Percentiles rank a stretch among this genome's conserved stretches.
phyloP scores from a whole-genome alignment of 2,329 filamentous ascomycete species.

The Macrophomina pseudophaseolina region DNA sequence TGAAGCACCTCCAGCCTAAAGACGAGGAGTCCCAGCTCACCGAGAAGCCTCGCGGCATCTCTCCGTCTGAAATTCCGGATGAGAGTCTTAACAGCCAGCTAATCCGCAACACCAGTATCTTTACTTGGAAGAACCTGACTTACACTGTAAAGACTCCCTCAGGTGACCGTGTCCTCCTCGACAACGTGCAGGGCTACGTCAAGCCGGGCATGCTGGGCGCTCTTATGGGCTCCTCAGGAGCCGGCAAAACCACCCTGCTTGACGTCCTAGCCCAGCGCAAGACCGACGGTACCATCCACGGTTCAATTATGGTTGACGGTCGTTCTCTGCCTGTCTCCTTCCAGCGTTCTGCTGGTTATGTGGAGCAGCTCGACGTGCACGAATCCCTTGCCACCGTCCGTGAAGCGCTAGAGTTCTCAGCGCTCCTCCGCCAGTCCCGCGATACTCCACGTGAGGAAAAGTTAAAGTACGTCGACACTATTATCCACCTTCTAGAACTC shows the following conservation, averaged over 20 bases:
- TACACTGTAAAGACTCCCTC: conserved; percentile 59
- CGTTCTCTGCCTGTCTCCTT: conserved; percentile 19
- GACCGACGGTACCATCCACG: conserved; percentile 44
- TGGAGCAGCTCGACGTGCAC: conserved; percentile 65
- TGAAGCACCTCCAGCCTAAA: too few relatives aligned
- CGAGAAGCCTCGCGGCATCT: too few relatives aligned
- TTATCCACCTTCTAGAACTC: conserved; percentile 64
- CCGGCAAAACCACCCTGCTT: conserved; percentile 46
- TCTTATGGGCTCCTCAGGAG: conserved; percentile 44
- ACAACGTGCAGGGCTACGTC: conserved; percentile 60
- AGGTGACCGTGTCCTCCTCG: conserved; percentile 56
- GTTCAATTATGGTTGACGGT: conserved; percentile 46
- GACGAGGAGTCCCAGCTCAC: too few relatives aligned
- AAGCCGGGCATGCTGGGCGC: conserved; percentile 61
- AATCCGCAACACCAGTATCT: conserved; percentile 68
- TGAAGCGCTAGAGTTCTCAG: conserved; percentile 65
- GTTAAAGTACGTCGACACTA: conserved; percentile 63
- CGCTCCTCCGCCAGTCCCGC: conserved; percentile 61
- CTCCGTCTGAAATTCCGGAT: not conserved
- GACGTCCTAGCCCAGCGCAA: conserved; percentile 43
- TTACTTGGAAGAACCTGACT: conserved; percentile 64
- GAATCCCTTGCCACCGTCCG: conserved; percentile 63
- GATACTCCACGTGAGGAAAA: conserved; percentile 60
- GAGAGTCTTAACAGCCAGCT: conserved; percentile 47
- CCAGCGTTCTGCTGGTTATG: conserved; percentile 31